Percentiles rank a stretch among this genome's conserved stretches.
These are phyloP conservation scores for Phytophthora uliginosa DNA, from an alignment of 352 stramenopile species.

Conservation along the genomic window DNA sequence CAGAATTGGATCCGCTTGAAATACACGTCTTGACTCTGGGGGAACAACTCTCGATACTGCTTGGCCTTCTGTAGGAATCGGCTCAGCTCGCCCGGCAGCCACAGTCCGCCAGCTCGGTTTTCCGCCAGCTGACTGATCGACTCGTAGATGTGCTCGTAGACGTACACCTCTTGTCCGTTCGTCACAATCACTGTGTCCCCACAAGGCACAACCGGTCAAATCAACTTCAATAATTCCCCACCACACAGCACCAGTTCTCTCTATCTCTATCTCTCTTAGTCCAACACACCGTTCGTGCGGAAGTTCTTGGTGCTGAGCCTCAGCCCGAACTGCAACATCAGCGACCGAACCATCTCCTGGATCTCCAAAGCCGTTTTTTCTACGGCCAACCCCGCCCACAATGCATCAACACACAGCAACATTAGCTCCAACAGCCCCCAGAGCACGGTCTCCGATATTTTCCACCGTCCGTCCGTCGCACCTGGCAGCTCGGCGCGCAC, in stretches of 20 bases:
- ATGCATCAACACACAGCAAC: not conserved
- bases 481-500: conserved; percentile 53
- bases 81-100: conserved; percentile 75
- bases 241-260: not conserved
- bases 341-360: conserved; percentile 47
- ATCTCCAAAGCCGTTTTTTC: conserved; percentile 53
- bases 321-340: conserved; percentile 74
- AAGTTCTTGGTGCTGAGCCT: conserved; percentile 77
- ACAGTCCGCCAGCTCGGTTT: conserved; percentile 69
- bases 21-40: conserved; percentile 53
- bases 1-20: conserved; percentile 79
- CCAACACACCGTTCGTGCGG: conserved; percentile 58
- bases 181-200: conserved; percentile 34
- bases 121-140: conserved; percentile 66
- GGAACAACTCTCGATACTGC: conserved; percentile 61
- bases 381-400: conserved; percentile 13
- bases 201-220: not conserved
- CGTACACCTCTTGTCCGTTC: conserved; percentile 49
- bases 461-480: conserved; percentile 14
- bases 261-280: not conserved
- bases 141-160: conserved; percentile 81
- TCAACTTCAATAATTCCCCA: not conserved
- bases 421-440: conserved; percentile 7
- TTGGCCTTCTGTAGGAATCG: conserved; percentile 70
- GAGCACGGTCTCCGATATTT: conserved; percentile 9